Evolutionary conservation across 192 early-diverging fungal species (phyloP).

Genomic region (Powellomyces hirtus): DNA sequence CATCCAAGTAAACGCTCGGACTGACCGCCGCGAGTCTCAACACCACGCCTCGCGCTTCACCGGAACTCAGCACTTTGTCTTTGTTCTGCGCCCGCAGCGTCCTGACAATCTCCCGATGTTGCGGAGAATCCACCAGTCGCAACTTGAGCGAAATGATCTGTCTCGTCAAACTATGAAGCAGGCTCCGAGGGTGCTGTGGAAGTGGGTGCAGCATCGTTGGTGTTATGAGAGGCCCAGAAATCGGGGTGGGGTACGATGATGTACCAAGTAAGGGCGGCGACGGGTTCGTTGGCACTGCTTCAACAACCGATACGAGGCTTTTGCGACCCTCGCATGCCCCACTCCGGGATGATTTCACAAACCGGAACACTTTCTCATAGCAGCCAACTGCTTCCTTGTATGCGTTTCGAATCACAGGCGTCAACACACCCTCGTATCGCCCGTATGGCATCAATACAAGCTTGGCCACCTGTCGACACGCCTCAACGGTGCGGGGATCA

Average conservation of each 20-base stretch:
- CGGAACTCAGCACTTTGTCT: background rate
- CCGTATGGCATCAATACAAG: slow-evolving; percentile 42
- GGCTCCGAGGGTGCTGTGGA: slow-evolving; percentile 31
- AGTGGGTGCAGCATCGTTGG: slow-evolving; percentile 30
- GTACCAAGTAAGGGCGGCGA: slow-evolving; percentile 10
- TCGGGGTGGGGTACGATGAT: slow-evolving; percentile 13
- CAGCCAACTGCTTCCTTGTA: slow-evolving; percentile 51
- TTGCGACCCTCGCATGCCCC: slow-evolving; percentile 4
- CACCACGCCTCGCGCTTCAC: slow-evolving; percentile 37
- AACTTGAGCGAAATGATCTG: slow-evolving; percentile 50
- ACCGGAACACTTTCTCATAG: slow-evolving; percentile 52
- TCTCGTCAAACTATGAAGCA: slow-evolving; percentile 45
- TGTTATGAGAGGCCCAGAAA: slow-evolving; percentile 39
- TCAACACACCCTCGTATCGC: slow-evolving; percentile 38
- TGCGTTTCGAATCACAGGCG: slow-evolving; percentile 37
- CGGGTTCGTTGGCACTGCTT: background rate
- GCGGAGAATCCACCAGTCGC: slow-evolving; percentile 40
- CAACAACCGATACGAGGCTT: background rate
- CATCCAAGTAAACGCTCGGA: slow-evolving; percentile 49
- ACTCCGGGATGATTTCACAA: slow-evolving; percentile 23
- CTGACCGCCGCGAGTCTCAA: slow-evolving; percentile 44
- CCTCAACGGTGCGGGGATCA: slow-evolving; percentile 45
- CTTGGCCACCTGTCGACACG: slow-evolving; percentile 43
- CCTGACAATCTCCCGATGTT: slow-evolving; percentile 41
- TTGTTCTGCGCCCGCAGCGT: slow-evolving; percentile 27